Evolutionary conservation across 495 filamentous ascomycete genomes (phyloP).

Genomic region (Pyronema omphalodes): DNA sequence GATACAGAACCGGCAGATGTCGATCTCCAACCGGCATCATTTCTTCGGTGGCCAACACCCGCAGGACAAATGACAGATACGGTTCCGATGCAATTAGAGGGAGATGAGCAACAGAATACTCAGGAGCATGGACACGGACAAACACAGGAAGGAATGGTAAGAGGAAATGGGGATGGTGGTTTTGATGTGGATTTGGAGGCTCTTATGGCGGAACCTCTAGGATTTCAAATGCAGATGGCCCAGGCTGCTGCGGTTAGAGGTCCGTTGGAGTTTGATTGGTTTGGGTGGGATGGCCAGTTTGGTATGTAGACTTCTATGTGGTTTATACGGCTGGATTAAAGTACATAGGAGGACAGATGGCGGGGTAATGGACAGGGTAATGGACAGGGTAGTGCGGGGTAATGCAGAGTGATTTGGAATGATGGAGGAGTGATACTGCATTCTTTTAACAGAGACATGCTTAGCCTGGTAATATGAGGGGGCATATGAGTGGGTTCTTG

Average conservation of each 20-base stretch:
- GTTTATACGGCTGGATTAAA: no score
- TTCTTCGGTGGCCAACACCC: conserved; percentile 14
- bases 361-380: no score
- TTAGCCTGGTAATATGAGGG: no score
- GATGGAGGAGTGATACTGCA: no score
- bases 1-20: conserved; percentile 2
- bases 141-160: neutral
- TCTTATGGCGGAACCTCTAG: conserved; percentile 19
- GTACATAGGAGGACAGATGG: no score
- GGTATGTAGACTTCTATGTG: neutral
- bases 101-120: neutral
- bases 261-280: conserved; percentile 22
- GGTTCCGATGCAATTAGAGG: neutral
- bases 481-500: no score
- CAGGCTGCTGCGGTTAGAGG: conserved; percentile 14
- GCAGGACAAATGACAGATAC: neutral
- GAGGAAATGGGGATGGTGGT: neutral
- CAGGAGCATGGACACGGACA: neutral
- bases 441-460: no score
- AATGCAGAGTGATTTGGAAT: no score
- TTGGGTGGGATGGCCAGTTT: conserved; percentile 19
- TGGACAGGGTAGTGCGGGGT: no score
- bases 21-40: conserved; percentile 15
- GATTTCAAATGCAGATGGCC: conserved; percentile 22
- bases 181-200: conserved; percentile 17